phyloP scores from a whole-genome alignment of 2,329 filamentous ascomycete genomes.

The Sporothrix luriei region DNA sequence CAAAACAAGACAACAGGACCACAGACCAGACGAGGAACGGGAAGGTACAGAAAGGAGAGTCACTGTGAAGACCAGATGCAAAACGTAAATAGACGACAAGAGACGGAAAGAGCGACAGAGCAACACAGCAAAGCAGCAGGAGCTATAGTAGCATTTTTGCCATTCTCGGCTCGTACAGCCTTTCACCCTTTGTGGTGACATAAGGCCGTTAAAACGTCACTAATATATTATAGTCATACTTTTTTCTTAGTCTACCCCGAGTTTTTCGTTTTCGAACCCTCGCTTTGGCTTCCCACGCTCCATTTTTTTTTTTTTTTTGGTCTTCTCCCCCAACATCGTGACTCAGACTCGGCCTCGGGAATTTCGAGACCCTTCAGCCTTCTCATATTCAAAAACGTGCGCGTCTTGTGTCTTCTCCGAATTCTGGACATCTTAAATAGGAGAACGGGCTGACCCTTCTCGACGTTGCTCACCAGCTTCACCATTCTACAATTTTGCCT shows the following conservation, averaged over 20 bases:
- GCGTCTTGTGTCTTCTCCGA: neutral
- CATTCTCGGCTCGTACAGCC: neutral
- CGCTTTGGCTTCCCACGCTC: constrained; percentile 10
- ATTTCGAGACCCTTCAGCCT: constrained; percentile 9
- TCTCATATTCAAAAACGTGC: neutral
- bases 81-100: neutral
- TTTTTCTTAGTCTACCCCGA: constrained; percentile 27
- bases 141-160: neutral
- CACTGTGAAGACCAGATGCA: neutral
- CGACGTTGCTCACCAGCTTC: constrained; percentile 15
- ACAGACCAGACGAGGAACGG: neutral
- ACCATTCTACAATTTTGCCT: neutral
- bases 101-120: constrained; percentile 3
- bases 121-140: neutral
- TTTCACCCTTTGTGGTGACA: constrained; percentile 4
- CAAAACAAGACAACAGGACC: neutral
- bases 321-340: constrained; percentile 16
- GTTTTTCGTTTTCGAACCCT: constrained; percentile 6
- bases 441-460: neutral
- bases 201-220: constrained; percentile 7
- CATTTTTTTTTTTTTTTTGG: neutral
- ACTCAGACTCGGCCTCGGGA: constrained; percentile 28
- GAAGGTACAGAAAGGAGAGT: neutral
- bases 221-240: constrained; percentile 9
- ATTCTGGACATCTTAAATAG: neutral